These are phyloP conservation scores for Globisporangium takayamanum DNA, from an alignment of 352 stramenopile genomes.

Conservation along the genomic window DNA sequence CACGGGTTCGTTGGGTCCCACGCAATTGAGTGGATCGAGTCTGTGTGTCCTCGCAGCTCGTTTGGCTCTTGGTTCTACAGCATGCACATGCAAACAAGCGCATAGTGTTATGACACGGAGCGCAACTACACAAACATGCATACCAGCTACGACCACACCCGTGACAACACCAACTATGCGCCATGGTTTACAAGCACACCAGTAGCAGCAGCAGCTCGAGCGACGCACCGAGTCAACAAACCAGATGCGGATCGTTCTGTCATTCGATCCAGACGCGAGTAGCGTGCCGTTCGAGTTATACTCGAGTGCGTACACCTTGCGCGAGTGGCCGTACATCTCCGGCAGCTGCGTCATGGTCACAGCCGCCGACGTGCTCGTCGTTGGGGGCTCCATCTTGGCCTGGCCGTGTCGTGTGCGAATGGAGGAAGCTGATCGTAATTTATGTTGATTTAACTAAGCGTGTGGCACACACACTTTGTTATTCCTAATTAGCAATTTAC, in stretches of 20 bases:
- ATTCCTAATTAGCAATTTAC: no score
- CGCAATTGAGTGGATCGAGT: constrained; percentile 60
- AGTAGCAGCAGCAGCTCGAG: neutral
- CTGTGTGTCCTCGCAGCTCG: constrained; percentile 65
- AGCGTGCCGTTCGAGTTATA: constrained; percentile 68
- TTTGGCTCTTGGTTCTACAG: constrained; percentile 43
- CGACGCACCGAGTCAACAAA: constrained; percentile 42
- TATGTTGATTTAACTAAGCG: no score
- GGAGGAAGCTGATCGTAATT: no score
- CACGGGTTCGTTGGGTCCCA: constrained; percentile 68
- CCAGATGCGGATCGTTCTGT: constrained; percentile 79
- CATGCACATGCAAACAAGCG: neutral
- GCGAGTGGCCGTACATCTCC: constrained; percentile 75
- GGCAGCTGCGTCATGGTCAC: constrained; percentile 45
- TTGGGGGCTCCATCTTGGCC: constrained; percentile 9
- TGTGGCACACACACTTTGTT: no score
- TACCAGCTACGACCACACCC: no score
- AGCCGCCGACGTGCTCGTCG: neutral
- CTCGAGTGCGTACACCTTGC: constrained; percentile 73
- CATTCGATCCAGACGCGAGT: constrained; percentile 74
- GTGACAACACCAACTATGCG: no score
- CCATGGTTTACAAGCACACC: no score
- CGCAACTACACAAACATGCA: neutral
- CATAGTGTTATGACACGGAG: no score
- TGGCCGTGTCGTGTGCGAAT: neutral